phyloP scores from a whole-genome alignment of 306 rosid genomes.

The Medicago truncatula region MtrunA17r5.0-ANR NC_053043.1:17787001-17787500 shows the following conservation, averaged over 20 bases:
- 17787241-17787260: conserved; percentile 1
- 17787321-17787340: conserved; percentile 35
- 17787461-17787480: not conserved
- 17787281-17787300: conserved; percentile 8
- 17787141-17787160: conserved; percentile 54
- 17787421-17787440: conserved; percentile 11
- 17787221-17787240: too few relatives aligned
- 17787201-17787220: not conserved
- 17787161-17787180: conserved; percentile 26
- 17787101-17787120: conserved; percentile 79
- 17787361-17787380: not conserved
- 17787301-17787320: conserved; percentile 22
- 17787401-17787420: conserved; percentile 21
- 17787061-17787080: conserved; percentile 77
- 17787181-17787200: conserved; percentile 33
- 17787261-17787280: not conserved
- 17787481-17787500: not conserved
- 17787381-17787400: conserved; percentile 6
- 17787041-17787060: conserved; percentile 59
- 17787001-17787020: conserved; percentile 62
- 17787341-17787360: conserved; percentile 29
- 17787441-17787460: not conserved
- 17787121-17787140: conserved; percentile 88
- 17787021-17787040: conserved; percentile 78
- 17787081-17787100: conserved; percentile 74